A percentile compares a stretch with the other conserved stretches of the same genome.
These are phyloP conservation scores for Colletotrichum gloeosporioides DNA, from an alignment of 2,329 filamentous ascomycete genomes.

Conservation along the genomic window DNA sequence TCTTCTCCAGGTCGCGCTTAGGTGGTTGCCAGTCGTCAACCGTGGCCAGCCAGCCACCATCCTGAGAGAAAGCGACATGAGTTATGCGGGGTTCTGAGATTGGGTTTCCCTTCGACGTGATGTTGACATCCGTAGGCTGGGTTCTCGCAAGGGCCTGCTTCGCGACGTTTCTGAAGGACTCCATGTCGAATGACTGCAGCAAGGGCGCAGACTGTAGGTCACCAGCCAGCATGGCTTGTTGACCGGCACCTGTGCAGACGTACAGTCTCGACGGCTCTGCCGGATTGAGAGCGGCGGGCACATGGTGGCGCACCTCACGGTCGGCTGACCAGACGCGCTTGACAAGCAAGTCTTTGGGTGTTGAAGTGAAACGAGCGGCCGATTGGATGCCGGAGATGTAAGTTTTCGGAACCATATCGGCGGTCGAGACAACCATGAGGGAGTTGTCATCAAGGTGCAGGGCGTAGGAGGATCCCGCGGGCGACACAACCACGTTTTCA, in stretches of 20 bases:
- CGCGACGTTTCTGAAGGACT: slow-evolving; percentile 76
- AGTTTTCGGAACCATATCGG: slow-evolving; percentile 83
- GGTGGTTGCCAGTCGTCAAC: slow-evolving; percentile 90
- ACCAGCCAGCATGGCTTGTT: slow-evolving; percentile 59
- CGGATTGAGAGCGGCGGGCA: slow-evolving; percentile 69
- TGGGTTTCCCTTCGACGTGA: slow-evolving; percentile 72
- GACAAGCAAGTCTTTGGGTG: slow-evolving; percentile 58
- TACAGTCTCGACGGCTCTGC: slow-evolving; percentile 67
- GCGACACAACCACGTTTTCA: slow-evolving; percentile 83
- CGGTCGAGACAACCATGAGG: slow-evolving; percentile 86
- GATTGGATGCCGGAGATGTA: slow-evolving; percentile 86
- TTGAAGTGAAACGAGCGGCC: slow-evolving; percentile 53
- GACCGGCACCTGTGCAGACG: slow-evolving; percentile 69
- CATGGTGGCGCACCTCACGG: slow-evolving; percentile 49
- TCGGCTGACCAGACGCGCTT: slow-evolving; percentile 53
- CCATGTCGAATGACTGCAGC: slow-evolving; percentile 88
- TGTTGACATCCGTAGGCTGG: slow-evolving; percentile 81
- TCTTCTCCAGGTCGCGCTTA: slow-evolving; percentile 65
- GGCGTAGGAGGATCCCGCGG: slow-evolving; percentile 79
- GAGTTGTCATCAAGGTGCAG: slow-evolving; percentile 92
- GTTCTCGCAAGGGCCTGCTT: slow-evolving; percentile 90
- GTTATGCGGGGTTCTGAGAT: slow-evolving; percentile 81
- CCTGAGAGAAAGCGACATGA: slow-evolving; percentile 75
- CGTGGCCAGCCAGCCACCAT: slow-evolving; percentile 90
- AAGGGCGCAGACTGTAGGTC: slow-evolving; percentile 57